phyloP scores from a whole-genome alignment of 306 rosid species.

The Prunus mira region DNA sequence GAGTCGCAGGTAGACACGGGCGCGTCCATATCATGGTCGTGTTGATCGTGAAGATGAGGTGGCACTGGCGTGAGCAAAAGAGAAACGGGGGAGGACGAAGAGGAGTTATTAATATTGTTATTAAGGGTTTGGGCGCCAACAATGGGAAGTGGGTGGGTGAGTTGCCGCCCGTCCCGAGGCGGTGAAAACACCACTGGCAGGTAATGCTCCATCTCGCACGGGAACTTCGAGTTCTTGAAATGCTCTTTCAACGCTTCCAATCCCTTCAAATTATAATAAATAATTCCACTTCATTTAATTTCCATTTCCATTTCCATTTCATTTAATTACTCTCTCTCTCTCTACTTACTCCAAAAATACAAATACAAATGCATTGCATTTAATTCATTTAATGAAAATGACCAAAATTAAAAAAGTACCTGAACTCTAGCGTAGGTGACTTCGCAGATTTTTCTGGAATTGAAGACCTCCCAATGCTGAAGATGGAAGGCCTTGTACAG shows the following conservation, averaged over 20 bases:
- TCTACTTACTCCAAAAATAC: no score
- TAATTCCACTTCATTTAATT: no score
- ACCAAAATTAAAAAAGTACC: constrained; percentile 28
- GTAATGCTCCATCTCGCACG: constrained; percentile 80
- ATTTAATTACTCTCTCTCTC: background rate
- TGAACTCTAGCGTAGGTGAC: constrained; percentile 91
- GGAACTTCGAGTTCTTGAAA: constrained; percentile 95
- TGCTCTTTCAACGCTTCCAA: constrained; percentile 90
- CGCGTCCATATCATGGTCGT: constrained; percentile 26
- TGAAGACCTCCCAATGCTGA: constrained; percentile 92
- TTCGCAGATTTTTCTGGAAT: constrained; percentile 87
- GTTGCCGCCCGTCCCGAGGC: constrained; percentile 73
- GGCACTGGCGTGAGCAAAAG: constrained; percentile 1
- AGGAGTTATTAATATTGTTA: background rate
- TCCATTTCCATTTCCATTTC: no score
- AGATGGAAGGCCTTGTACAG: constrained; percentile 86
- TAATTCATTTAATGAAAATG: no score
- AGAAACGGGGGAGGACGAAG: background rate
- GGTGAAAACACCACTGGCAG: constrained; percentile 78
- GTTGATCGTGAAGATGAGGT: background rate
- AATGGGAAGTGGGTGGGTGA: constrained; percentile 67
- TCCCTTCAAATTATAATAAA: constrained; percentile 41
- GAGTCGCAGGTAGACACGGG: background rate
- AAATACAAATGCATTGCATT: no score
- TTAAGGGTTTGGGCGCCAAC: constrained; percentile 35